Evolutionary conservation across 1,284 basidiomycete species (phyloP).

Genomic region (Filobasidium uniguttulatum): DNA sequence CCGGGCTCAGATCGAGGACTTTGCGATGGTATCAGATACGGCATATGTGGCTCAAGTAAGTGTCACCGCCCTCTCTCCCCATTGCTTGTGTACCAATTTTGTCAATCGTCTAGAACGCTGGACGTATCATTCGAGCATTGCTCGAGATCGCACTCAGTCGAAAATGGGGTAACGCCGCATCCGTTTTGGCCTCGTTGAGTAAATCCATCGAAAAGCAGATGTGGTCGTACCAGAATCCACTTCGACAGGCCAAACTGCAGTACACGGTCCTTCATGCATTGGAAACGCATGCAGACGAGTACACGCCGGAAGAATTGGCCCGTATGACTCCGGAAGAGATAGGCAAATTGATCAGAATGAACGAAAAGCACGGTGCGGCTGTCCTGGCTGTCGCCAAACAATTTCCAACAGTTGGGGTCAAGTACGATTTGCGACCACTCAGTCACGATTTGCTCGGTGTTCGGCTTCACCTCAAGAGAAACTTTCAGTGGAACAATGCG

Average conservation of each 20-base stretch:
- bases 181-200: slow-evolving; percentile 76
- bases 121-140: slow-evolving; percentile 82
- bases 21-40: slow-evolving; percentile 89
- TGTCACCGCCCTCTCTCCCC: not conserved
- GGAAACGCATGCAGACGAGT: slow-evolving; percentile 70
- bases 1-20: slow-evolving; percentile 68
- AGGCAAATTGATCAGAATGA: slow-evolving; percentile 72
- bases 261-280: slow-evolving; percentile 69
- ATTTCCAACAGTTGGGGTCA: slow-evolving; percentile 65
- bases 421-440: slow-evolving; percentile 62
- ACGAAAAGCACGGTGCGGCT: slow-evolving; percentile 68
- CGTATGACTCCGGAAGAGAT: slow-evolving; percentile 59
- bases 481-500: slow-evolving; percentile 74
- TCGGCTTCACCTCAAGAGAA: slow-evolving; percentile 48
- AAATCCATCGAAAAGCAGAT: slow-evolving; percentile 84
- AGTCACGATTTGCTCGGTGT: slow-evolving; percentile 73
- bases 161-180: slow-evolving; percentile 74
- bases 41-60: slow-evolving; percentile 69
- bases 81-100: slow-evolving; percentile 7
- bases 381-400: slow-evolving; percentile 68
- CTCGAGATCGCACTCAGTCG: slow-evolving; percentile 86
- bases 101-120: slow-evolving; percentile 53
- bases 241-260: slow-evolving; percentile 66
- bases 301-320: slow-evolving; percentile 62
- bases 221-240: slow-evolving; percentile 92